Conservation (phyloP, 2,329 filamentous ascomycete genomes). For the Claviceps arundinis region DNA sequence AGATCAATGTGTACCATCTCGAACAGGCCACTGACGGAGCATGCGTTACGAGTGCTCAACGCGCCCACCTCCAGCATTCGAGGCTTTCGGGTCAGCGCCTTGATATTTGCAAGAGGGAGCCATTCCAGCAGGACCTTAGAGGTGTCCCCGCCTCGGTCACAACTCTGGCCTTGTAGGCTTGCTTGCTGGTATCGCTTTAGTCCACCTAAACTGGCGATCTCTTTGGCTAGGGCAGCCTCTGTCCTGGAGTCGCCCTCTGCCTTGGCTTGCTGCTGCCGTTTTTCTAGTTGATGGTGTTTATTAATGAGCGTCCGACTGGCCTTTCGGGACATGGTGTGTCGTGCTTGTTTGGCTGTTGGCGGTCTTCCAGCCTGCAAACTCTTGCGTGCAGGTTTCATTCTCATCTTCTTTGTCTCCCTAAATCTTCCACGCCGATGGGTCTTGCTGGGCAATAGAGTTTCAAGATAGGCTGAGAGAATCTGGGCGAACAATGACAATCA, state of each 20-base stretch:
- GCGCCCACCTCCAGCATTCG: slow-evolving; percentile 82
- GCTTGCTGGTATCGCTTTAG: slow-evolving; percentile 52
- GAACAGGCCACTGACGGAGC: slow-evolving; percentile 58
- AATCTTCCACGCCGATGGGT: not conserved
- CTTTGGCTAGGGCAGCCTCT: slow-evolving; percentile 32
- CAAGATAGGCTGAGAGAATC: not conserved
- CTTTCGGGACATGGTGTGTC: slow-evolving; percentile 49
- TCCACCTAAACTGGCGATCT: slow-evolving; percentile 47
- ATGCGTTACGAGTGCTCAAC: slow-evolving; percentile 72
- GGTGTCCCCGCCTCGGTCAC: slow-evolving; percentile 54
- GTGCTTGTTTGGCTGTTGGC: slow-evolving; percentile 34
- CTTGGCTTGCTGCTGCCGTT: slow-evolving; percentile 43
- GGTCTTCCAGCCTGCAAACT: slow-evolving; percentile 39
- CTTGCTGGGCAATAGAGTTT: not conserved
- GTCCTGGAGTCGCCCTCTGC: slow-evolving; percentile 34
- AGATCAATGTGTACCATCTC: slow-evolving; percentile 77
- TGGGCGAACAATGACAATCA: not conserved
- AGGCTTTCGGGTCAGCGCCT: slow-evolving; percentile 21
- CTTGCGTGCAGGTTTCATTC: slow-evolving; percentile 31
- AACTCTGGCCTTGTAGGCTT: slow-evolving; percentile 54
- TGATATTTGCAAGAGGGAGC: slow-evolving; percentile 28
- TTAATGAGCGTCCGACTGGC: slow-evolving; percentile 53
- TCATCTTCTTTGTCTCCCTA: not conserved
- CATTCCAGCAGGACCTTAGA: slow-evolving; percentile 51
- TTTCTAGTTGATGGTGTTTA: slow-evolving; percentile 51